Percentiles rank a stretch among this genome's conserved stretches.
Evolutionary conservation across 257 asterid species (phyloP).

Genomic region (Solanum chmielewskii): DNA sequence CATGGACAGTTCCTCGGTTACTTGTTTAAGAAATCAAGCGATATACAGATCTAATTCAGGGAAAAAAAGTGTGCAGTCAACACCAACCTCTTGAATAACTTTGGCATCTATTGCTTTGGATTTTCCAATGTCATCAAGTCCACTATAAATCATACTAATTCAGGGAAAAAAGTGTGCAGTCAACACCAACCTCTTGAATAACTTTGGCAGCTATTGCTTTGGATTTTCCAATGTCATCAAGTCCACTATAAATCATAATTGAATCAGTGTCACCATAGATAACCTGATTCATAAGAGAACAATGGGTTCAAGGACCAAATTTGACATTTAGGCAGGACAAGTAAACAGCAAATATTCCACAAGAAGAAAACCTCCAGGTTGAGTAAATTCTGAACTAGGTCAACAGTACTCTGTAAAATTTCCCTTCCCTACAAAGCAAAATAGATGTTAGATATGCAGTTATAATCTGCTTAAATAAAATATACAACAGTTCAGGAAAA

Average conservation of each 20-base stretch:
- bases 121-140: constrained; percentile 83
- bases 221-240: constrained; percentile 84
- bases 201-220: constrained; percentile 73
- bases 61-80: neutral
- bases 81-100: constrained; percentile 84
- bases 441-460: constrained; percentile 9
- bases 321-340: neutral
- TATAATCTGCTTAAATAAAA: neutral
- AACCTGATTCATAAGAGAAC: constrained; percentile 40
- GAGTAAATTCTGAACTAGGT: constrained; percentile 74
- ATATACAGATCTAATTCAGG: neutral
- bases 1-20: neutral
- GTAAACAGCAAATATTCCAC: neutral
- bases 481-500: neutral
- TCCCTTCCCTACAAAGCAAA: constrained; percentile 75
- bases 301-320: constrained; percentile 4
- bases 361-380: constrained; percentile 63
- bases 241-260: constrained; percentile 90
- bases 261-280: constrained; percentile 99
- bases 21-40: neutral
- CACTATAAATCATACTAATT: constrained; percentile 63
- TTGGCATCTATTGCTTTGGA: constrained; percentile 70
- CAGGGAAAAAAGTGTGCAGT: neutral
- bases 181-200: constrained; percentile 69
- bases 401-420: constrained; percentile 84